Evolutionary conservation across 1,284 basidiomycete genomes (phyloP), one percentile per base, ranked within the genome.

Genomic region (Polyporus tsugae): DNA sequence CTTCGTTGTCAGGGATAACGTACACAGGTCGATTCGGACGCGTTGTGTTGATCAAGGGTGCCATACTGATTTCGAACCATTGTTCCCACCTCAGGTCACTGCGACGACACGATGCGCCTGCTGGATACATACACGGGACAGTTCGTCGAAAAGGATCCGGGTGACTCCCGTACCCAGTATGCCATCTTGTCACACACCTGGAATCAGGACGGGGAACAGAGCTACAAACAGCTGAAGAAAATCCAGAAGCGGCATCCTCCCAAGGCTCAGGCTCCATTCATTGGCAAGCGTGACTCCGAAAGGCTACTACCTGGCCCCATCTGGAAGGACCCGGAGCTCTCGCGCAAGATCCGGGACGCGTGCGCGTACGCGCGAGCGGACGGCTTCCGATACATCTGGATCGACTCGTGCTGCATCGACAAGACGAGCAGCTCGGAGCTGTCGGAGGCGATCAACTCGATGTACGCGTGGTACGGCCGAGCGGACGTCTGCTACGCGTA

Each of bases 371-470:
- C 46, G 9, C 46, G 46, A 2, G n/a, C n/a, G 10, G 46, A 49
- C 4, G 46, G 46, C n/a, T 49, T 49, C 46, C 22, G 22, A 2
- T 49, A 49, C 22, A 25, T 49, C 22, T 49, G 46, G 22, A 49
- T 49, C 7, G 22, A 49, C 22, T 49, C 46, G 5, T 49, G 46
- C 10, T 49, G 46, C 46, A 55, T 55, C 29, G 52, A 55, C 52
- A 55, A 55, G 29, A 33, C 29, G 29, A 55, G 52, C 52, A 55
- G 52, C 29, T 55, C 52, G 2, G 52, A 55, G 15, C 52, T 55
- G 3, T 55, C 52, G 4, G 52, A 55, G 15, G 52, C 52, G 1
- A 55, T 55, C 52, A 55, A 55, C 29, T 55, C 52, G 29, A 55
- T 55, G 52, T 55, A 55, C 15, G 15, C 13, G 2, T 55, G 29